Evolutionary conservation across 2,329 filamentous ascomycete species (phyloP).

Genomic region (Zymoseptoria passerinii): DNA sequence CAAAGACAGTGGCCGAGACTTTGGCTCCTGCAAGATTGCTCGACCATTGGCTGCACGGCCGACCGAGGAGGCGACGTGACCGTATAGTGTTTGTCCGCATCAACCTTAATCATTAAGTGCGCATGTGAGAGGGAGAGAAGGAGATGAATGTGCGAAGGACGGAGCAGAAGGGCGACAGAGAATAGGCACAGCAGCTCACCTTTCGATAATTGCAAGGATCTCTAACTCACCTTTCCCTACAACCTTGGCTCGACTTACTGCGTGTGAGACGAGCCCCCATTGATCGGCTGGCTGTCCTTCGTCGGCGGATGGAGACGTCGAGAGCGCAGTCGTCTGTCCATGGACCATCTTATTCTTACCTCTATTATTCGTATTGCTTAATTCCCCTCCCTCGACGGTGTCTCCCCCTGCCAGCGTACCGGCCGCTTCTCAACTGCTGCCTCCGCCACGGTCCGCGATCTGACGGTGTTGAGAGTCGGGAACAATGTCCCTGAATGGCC

Average conservation of each 20-base stretch:
- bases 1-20: background rate
- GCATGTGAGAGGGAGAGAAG: background rate
- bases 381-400: background rate
- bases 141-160: background rate
- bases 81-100: background rate
- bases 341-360: background rate
- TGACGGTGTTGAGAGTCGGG: background rate
- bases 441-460: background rate
- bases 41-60: background rate
- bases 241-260: background rate
- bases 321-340: background rate
- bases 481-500: constrained; percentile 87
- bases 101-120: background rate
- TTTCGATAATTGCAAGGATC: background rate
- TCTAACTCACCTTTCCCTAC: background rate
- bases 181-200: background rate
- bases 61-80: background rate
- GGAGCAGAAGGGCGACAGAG: background rate
- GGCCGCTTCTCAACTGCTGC: background rate
- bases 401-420: constrained; percentile 8
- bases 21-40: background rate
- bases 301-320: background rate
- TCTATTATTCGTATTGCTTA: background rate
- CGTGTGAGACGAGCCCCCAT: background rate
- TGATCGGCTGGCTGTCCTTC: background rate